Base-by-base conservation (phyloP, 179 eudicot genomes). In the Dionaea muscipula region DNA sequence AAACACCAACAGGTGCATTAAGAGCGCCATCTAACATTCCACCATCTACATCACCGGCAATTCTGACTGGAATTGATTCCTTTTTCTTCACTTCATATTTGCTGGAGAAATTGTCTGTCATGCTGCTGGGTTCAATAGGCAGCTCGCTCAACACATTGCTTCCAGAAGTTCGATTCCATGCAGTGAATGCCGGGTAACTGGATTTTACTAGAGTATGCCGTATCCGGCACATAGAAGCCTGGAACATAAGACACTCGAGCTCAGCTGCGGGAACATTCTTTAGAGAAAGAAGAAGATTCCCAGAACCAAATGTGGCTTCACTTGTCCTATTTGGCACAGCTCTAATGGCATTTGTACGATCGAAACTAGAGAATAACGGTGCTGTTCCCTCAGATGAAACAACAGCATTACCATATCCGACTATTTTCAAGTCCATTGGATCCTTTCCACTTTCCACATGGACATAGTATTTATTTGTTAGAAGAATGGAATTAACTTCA, bases 41-140 rank as follows among this genome's bases (percentile, higher is more conserved):
- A 51, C 82, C 75, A 56, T 86, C 95, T 22, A 79, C 63, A 65
- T 82, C 94, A 69, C 98, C 98, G 49, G 98, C 98, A 38, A 91
- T 80, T 73, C 98, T 73, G 60, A 77, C 83, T 14, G 98, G 98
- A 58, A 91, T 79, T 12, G 74, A 53, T 62, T 91, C 96, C 72
- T 79, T 84, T 86, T 81, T 86, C 66, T 74, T 89, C 63, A 76
- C 49, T 63, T 91, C 94, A 73, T 72, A 78, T 73, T 68, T 84
- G 64, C 57, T 64, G 38, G 75, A 59, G n/a, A 76, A 62, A 62
- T 65, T 70, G 31, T 85, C 91, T 18, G 67, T 45, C 46, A 68
- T 68, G 57, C 63, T 66, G 70, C 75, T 85, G 28, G 84, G 68
- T 53, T 87, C 94, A 60, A 71, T 59, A 63, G 80, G 67, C 35